phyloP scores from a whole-genome alignment of 148 eudicot species.

The Rhododendron williamsianum region DNA sequence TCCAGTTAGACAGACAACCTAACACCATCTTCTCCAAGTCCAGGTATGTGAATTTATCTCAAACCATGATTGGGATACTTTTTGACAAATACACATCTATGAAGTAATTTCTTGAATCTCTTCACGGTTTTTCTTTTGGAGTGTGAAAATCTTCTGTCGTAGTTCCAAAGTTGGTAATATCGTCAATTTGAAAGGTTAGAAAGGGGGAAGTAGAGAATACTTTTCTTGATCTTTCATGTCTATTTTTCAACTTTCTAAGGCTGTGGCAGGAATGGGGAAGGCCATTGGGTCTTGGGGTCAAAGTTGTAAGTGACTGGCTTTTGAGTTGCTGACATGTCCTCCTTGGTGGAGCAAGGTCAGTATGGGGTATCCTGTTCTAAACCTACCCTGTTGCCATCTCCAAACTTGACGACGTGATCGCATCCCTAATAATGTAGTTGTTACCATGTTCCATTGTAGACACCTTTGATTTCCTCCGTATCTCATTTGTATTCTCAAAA shows the following conservation, averaged over 20 bases:
- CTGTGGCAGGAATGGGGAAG: not conserved
- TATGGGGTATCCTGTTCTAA: not conserved
- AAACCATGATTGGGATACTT: not conserved
- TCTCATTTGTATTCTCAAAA: not conserved
- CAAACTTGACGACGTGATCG: not conserved
- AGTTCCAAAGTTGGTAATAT: not conserved
- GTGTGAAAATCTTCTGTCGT: not conserved
- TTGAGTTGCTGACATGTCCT: not conserved
- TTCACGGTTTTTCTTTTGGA: not conserved
- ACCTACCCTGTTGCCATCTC: constrained; percentile 1
- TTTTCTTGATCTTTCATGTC: not conserved
- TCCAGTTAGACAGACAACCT: not conserved
- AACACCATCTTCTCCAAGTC: not conserved
- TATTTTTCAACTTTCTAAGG: not conserved
- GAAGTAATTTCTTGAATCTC: not conserved
- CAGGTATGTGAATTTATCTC: not conserved
- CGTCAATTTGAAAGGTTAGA: not conserved
- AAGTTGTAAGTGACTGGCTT: not conserved
- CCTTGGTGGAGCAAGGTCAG: not conserved
- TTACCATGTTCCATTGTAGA: not conserved
- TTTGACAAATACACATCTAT: not conserved
- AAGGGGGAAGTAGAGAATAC: not conserved
- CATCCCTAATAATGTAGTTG: not conserved
- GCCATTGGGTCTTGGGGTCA: not conserved
- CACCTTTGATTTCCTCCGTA: not conserved